A percentile compares a stretch with the other conserved stretches of the same genome.
phyloP scores from a whole-genome alignment of 345 rosid genomes.

The Carallia pectinifolia region DNA sequence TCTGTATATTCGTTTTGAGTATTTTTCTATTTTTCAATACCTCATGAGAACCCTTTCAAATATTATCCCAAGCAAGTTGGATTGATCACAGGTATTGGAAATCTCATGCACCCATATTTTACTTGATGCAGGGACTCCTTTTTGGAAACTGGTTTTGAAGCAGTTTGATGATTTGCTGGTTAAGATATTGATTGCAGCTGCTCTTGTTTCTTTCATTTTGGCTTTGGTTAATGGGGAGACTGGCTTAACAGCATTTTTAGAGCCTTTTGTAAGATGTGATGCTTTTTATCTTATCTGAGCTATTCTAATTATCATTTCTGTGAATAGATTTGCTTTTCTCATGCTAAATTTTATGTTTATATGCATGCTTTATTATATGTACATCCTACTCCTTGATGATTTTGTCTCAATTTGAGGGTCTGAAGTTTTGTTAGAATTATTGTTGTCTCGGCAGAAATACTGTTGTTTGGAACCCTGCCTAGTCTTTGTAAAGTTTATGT shows the following conservation, averaged over 20 bases:
- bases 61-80: not conserved
- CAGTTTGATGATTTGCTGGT: constrained; percentile 99
- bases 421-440: too few relatives aligned
- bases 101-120: constrained; percentile 20
- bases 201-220: constrained; percentile 76
- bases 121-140: constrained; percentile 72
- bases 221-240: constrained; percentile 96
- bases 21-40: not conserved
- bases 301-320: constrained; percentile 10
- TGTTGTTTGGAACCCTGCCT: too few relatives aligned
- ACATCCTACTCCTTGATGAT: too few relatives aligned
- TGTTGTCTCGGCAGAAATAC: too few relatives aligned
- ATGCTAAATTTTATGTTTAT: not conserved
- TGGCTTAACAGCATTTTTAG: constrained; percentile 91
- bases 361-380: not conserved
- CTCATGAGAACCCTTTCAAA: not conserved
- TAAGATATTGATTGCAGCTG: constrained; percentile 94
- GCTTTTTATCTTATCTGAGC: constrained; percentile 20
- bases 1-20: not conserved
- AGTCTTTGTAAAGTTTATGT: too few relatives aligned
- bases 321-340: not conserved
- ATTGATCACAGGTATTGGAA: not conserved
- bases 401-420: too few relatives aligned
- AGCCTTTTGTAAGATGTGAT: constrained; percentile 85
- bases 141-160: constrained; percentile 95